Evolutionary conservation across 176 grass and related monocot genomes (phyloP), one percentile per base, ranked within the genome.

Genomic region (Ananas comosus): DNA sequence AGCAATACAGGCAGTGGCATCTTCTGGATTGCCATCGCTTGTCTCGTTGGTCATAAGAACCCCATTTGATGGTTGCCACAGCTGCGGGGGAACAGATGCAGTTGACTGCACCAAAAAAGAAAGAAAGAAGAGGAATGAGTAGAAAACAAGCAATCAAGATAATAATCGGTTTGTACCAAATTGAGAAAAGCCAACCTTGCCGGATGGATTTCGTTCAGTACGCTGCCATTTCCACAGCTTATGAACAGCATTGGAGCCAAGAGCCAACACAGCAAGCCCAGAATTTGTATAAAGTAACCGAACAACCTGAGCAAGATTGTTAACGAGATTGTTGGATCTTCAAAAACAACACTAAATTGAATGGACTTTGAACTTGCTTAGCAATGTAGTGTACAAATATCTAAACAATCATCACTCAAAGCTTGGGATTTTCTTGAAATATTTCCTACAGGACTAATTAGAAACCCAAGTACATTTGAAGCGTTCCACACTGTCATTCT

Each of bases 211-310:
- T 72, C 87, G 86, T 2, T 99, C 94, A 75, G 79, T 91, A 51
- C 90, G 83, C 58, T 79, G 84, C 90, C 90, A 99, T 84, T 99
- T 99, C 94, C 94, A 99, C 63, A 99, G 76, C 78, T 99, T 99
- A 87, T 99, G 94, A 77, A 84, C 76, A 76, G 94, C 94, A 83
- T 99, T 99, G 19, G 87, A 99, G 22, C 84, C 82, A 50, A 99
- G 89, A 70, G 87, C 85, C 75, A 99, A 85, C 48, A 93, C 73
- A 67, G 94, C 82, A 67, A 99, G 12, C 53, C 94, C 94, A 22
- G 71, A 86, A 86, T 93, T 99, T 67, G 94, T 99, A 81, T 93
- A 99, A 54, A 99, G 53, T 69, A 99, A 74, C 50, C 90, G 86
- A 29, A 91, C 90, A 76, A 99, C 87, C 94, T 99, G 79, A 63